phyloP scores from a whole-genome alignment of 176 grass and related monocot species.

The Calamus simplicifolius region DNA sequence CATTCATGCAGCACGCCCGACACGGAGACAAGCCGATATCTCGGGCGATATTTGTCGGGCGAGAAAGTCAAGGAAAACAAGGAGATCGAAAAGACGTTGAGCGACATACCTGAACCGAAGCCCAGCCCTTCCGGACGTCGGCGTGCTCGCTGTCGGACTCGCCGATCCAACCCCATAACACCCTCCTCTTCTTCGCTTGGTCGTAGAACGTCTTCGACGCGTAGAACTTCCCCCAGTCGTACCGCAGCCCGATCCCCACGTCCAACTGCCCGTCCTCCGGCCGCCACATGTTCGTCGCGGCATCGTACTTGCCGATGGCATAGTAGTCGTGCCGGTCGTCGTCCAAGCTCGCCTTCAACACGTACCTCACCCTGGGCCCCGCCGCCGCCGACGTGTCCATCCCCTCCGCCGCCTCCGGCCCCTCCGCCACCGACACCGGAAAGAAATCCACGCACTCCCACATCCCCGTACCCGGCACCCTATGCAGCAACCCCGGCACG shows the following conservation, averaged over 20 bases:
- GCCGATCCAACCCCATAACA: constrained; percentile 78
- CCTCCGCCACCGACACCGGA: constrained; percentile 14
- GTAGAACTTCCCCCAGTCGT: constrained; percentile 95
- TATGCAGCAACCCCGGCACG: constrained; percentile 40
- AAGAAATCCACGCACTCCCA: constrained; percentile 96
- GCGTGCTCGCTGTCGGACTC: constrained; percentile 76
- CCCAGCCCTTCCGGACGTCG: constrained; percentile 85
- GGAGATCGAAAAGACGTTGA: too few relatives aligned
- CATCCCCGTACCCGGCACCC: constrained; percentile 34
- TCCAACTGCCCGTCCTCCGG: constrained; percentile 38
- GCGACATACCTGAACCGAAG: constrained; percentile 57
- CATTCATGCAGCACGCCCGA: too few relatives aligned
- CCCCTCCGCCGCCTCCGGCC: not conserved
- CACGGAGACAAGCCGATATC: too few relatives aligned
- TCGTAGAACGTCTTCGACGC: constrained; percentile 95
- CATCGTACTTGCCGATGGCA: constrained; percentile 46
- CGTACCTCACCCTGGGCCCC: constrained; percentile 34
- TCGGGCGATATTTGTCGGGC: too few relatives aligned
- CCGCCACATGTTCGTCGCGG: constrained; percentile 31
- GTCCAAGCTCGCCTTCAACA: constrained; percentile 89
- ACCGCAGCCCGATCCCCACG: constrained; percentile 68
- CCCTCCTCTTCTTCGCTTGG: constrained; percentile 42
- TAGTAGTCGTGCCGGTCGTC: constrained; percentile 91
- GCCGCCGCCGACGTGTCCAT: not conserved
- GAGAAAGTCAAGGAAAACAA: too few relatives aligned